Percentiles rank a stretch among this genome's conserved stretches.
Evolutionary conservation across 2,329 filamentous ascomycete species (phyloP).

Genomic region (Phialophora chinensis): DNA sequence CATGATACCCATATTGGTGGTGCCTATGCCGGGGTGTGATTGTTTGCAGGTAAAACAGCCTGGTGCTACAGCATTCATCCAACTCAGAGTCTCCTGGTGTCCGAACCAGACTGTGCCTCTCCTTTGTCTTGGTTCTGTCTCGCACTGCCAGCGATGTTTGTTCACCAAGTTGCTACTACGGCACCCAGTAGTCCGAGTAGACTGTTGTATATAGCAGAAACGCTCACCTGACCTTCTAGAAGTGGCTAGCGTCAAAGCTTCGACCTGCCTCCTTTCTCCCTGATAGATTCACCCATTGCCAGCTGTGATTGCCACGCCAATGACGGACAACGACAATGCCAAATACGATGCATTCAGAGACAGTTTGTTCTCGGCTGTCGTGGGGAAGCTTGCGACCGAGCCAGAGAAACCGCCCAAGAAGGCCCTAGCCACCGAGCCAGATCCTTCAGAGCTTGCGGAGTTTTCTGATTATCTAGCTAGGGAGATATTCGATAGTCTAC

Average conservation of each 20-base stretch:
- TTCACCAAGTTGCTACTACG: background rate
- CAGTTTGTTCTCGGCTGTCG: slow-evolving; percentile 71
- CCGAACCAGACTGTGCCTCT: background rate
- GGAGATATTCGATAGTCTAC: slow-evolving; percentile 71
- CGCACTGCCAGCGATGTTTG: background rate
- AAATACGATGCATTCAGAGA: slow-evolving; percentile 77
- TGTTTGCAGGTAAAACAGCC: background rate
- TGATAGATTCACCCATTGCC: too few species aligned
- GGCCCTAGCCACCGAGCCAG: slow-evolving; percentile 45
- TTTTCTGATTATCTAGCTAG: slow-evolving; percentile 80
- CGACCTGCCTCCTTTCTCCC: background rate
- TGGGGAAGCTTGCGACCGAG: slow-evolving; percentile 62
- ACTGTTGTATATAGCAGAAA: background rate
- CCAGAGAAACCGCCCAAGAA: slow-evolving; percentile 19
- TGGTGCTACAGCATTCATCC: background rate
- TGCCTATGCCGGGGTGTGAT: background rate
- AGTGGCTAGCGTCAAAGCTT: background rate
- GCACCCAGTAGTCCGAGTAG: too few species aligned
- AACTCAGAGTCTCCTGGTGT: background rate
- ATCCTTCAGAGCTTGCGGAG: slow-evolving; percentile 74
- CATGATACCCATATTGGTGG: slow-evolving; percentile 9
- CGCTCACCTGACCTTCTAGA: background rate
- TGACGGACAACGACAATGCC: slow-evolving; percentile 46
- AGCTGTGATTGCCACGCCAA: background rate
- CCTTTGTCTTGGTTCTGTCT: background rate